Base-by-base conservation (phyloP, 306 rosid species). In the Glycine latifolia region DNA sequence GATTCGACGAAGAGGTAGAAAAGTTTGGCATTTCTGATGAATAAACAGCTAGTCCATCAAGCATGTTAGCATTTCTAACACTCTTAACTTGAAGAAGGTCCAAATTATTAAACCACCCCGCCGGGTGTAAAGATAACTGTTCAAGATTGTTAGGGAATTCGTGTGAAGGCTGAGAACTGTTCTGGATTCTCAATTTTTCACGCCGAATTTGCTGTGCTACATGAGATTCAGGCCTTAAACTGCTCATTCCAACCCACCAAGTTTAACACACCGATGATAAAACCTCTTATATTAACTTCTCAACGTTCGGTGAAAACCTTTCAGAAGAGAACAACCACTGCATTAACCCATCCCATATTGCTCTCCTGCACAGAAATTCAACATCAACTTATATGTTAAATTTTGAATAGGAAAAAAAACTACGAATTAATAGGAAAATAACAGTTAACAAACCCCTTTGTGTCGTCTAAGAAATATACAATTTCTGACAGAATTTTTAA, bases 181-280 rank as follows among this genome's bases (percentile, higher is more conserved):
- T 81, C 14, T 83, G 91, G 58, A 90, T 89, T 90, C 98, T 82
- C 79, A 94, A 75, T 84, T 91, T 94, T 12, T 90, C 93, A 2
- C 97, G 97, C 86, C 97, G 90, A 81, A 91, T 90, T 88, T 92
- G 94, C 68, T 92, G 98, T 52, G 98, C 94, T 41, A 94, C 92
- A 82, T 92, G 97, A 20, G 89, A 86, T 68, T 92, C 97, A 9
- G 89, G 92, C 82, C 92, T 88, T 75, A 83, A 83, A 26, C 87
- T 78, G 66, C 85, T 87, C 89, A 82, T 88, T 89, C 92, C 92
- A 89, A 86, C 88, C 84, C 78, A 15, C 55, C 9, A 44, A 44
- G 52, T 43, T 15, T 15, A 68, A 16, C 33, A 46, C 33, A 16
- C 15, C 9, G 5, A 68, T 17, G 41, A 9, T 49, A 47, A 78